Conservation (phyloP, 176 grass and related monocot species). For the Echinochloa phyllopogon region DNA sequence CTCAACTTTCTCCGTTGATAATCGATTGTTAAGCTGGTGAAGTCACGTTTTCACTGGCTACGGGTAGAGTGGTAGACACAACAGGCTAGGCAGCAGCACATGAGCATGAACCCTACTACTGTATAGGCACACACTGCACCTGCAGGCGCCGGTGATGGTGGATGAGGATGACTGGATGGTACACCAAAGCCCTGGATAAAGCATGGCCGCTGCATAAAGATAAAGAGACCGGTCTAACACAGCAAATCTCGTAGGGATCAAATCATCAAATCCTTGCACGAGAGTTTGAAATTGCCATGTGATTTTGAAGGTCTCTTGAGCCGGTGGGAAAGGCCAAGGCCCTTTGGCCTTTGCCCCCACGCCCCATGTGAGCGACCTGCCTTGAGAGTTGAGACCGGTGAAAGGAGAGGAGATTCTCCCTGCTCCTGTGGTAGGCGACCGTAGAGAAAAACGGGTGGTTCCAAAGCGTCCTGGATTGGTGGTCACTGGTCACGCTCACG, state of each 20-base stretch:
- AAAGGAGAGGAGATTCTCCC: slow-evolving; percentile 50
- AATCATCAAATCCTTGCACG: background rate
- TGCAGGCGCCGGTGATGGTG: background rate
- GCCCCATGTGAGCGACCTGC: slow-evolving; percentile 30
- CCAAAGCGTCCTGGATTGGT: slow-evolving; percentile 34
- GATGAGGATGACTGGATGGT: background rate
- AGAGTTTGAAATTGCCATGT: background rate
- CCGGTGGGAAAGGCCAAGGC: background rate
- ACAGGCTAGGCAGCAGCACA: background rate
- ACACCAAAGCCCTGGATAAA: background rate
- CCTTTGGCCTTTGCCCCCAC: background rate
- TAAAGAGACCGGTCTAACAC: background rate
- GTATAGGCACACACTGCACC: background rate
- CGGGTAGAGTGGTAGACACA: background rate
- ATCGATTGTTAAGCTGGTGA: slow-evolving; percentile 16
- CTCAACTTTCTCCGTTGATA: background rate
- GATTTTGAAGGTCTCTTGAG: background rate
- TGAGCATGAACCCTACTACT: background rate
- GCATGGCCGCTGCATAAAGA: background rate
- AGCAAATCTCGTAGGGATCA: background rate
- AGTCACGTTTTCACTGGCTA: background rate
- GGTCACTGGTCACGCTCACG: background rate
- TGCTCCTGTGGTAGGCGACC: slow-evolving; percentile 43
- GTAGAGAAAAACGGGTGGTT: slow-evolving; percentile 21
- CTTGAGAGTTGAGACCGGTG: slow-evolving; percentile 44